Evolutionary conservation across 441 rosid genomes (phyloP), one percentile per base, ranked within the genome.

Genomic region (Eutrema salsugineum): DNA sequence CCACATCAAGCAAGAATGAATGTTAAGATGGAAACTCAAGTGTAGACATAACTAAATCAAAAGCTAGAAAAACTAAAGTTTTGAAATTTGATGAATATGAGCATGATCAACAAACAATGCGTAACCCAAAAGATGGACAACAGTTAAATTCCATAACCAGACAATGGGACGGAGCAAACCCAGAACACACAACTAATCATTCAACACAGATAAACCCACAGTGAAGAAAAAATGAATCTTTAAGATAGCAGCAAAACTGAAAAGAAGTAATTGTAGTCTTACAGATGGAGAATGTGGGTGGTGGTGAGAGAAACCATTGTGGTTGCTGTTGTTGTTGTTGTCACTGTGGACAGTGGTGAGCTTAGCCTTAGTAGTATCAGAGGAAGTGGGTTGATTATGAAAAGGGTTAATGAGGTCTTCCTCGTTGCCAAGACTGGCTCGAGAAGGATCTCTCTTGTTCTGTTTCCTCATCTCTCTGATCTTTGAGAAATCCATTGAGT

Each of bases 401-500:
- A 76, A 76, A 8, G 92, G 84, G 44, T 86, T 83, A n/a, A 87
- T 75, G 59, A 88, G 76, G 53, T 92, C 99, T 33, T 91, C 96
- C 47, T 94, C 98, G 24, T 92, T 92, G 16, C 98, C 98, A 63
- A 92, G 88, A 84, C 97, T 90, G 24, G 94, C 97, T 75, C 99
- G 82, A 30, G 97, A 94, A 27, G 72, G 81, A 55, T 91, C 96
- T 77, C 88, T 92, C 84, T 94, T 94, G 86, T 92, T 87, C 67
- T 83, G 96, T 85, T 90, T 92, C 85, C 97, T 90, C 83, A 79
- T 92, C 76, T 94, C 99, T 79, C 99, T 84, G 63, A 94, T 89
- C 79, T 94, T 94, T 8, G 98, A 70, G 87, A 94, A 94, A 70
- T 94, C 93, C 61, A 94, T 39, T 0, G 97, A 94, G 82, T 94